Base-by-base conservation (phyloP, 768 basidiomycete species). In the Leccinum rimulosum region DNA sequence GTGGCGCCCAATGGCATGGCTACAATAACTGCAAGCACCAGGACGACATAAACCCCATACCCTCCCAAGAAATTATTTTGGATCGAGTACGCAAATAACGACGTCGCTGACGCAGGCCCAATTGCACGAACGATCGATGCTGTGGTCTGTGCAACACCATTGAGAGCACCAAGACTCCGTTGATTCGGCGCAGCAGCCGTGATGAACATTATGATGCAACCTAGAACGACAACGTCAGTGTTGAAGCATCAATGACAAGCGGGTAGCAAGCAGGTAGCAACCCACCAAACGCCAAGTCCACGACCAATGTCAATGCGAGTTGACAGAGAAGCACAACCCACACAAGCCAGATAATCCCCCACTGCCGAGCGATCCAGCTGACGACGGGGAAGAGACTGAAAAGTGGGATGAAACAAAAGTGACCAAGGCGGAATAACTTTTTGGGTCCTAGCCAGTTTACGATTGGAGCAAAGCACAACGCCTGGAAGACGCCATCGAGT, bases 151-250 rank as follows among this genome's bases (percentile, higher is more conserved):
- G 66, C 66, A 17, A 70, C 67, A 33, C 89, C 89, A 64, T 89
- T 88, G 22, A 84, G 85, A 3, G 86, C 79, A 38, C 88, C 89
- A n/a, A 90, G 77, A 4, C 83, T 83, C 27, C 84, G 80, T 54
- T 78, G 78, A 62, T 88, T 88, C 7, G 89, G 88, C 0, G 88
- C 76, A 28, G 88, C 76, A 27, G 82, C 81, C 11, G 82, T 79
- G 60, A 91, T 86, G 65, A 83, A 88, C 61, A 91, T 88, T 66
- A 89, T 83, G 45, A 88, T 76, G 48, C 87, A 84, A 9, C 86
- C 88, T 88, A 31, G 3, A 4, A 35, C 6, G 35, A 14, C 35
- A 15, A 8, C n/a, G 25, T 17, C 11, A 56, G 54, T 56, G 57
- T 50, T 12, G 35, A 6, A 35, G 35, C 35, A 35, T 35, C 35